Conservation (phyloP, 2,329 filamentous ascomycete species). For the Penicillium palitans region DNA sequence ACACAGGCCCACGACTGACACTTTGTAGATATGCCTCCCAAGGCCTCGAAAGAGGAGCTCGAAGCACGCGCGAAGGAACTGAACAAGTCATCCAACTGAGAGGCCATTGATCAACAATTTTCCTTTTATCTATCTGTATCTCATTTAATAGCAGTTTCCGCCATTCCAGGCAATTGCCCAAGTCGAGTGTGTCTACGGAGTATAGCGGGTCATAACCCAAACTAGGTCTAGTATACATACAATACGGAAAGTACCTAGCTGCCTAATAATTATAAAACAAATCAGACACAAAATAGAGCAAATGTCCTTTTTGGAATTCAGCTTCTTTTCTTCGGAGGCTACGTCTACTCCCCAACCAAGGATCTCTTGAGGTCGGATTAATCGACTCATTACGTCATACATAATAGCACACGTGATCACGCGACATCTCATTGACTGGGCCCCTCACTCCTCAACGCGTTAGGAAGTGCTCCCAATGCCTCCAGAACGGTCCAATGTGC, state of each 20-base stretch:
- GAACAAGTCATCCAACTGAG: conserved; percentile 44
- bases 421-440: conserved; percentile 7
- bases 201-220: background rate
- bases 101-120: background rate
- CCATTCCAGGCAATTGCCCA: background rate
- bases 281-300: background rate
- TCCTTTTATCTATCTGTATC: background rate
- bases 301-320: too few relatives aligned
- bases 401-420: conserved; percentile 15
- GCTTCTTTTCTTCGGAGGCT: background rate
- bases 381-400: conserved; percentile 19
- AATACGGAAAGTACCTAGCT: background rate
- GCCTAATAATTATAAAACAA: background rate
- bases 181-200: background rate
- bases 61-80: conserved; percentile 64
- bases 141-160: background rate
- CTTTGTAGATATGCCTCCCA: conserved; percentile 42
- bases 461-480: conserved; percentile 42
- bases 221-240: background rate
- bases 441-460: conserved; percentile 18
- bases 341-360: background rate
- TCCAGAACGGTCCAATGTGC: conserved; percentile 44
- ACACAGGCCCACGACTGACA: background rate
- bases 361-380: background rate
- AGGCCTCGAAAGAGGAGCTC: conserved; percentile 64